phyloP scores from a whole-genome alignment of 129 eudicot genomes.

The Chrysanthemum seticuspe region DNA sequence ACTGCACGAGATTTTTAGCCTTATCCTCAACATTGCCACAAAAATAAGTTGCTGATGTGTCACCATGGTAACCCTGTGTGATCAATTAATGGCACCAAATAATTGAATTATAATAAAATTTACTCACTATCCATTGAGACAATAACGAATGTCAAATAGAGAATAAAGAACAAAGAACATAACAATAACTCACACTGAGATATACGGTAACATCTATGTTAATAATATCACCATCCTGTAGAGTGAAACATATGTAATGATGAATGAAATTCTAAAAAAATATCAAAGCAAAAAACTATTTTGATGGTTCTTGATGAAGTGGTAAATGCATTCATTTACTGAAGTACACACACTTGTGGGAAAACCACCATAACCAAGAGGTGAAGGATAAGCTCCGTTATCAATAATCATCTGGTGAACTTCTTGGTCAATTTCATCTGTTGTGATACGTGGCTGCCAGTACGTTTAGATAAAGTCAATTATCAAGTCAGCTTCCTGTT shows the following conservation, averaged over 20 bases:
- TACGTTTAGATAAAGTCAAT: slow-evolving; percentile 11
- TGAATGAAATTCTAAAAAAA: neutral
- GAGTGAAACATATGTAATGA: slow-evolving; percentile 7
- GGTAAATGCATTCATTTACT: slow-evolving; percentile 82
- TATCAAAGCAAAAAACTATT: neutral
- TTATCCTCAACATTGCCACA: slow-evolving; percentile 79
- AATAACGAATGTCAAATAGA: neutral
- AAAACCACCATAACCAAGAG: slow-evolving; percentile 95
- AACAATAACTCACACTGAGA: slow-evolving; percentile 65
- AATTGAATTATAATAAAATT: neutral
- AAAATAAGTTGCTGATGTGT: slow-evolving; percentile 85
- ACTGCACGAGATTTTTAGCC: slow-evolving; percentile 82
- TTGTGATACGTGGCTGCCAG: slow-evolving; percentile 91
- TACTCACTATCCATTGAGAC: neutral
- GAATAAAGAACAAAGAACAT: neutral
- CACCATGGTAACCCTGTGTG: slow-evolving; percentile 94
- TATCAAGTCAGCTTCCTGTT: neutral
- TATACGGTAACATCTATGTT: slow-evolving; percentile 93
- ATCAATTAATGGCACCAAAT: slow-evolving; percentile 9
- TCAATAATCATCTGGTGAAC: slow-evolving; percentile 89
- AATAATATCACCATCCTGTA: slow-evolving; percentile 95
- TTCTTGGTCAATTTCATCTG: slow-evolving; percentile 90
- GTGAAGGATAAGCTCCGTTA: slow-evolving; percentile 96
- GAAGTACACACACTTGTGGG: slow-evolving; percentile 98
- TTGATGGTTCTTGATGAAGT: neutral